These are phyloP conservation scores for Coriaria nepalensis DNA, from an alignment of 306 rosid species.

Conservation along the genomic window DNA sequence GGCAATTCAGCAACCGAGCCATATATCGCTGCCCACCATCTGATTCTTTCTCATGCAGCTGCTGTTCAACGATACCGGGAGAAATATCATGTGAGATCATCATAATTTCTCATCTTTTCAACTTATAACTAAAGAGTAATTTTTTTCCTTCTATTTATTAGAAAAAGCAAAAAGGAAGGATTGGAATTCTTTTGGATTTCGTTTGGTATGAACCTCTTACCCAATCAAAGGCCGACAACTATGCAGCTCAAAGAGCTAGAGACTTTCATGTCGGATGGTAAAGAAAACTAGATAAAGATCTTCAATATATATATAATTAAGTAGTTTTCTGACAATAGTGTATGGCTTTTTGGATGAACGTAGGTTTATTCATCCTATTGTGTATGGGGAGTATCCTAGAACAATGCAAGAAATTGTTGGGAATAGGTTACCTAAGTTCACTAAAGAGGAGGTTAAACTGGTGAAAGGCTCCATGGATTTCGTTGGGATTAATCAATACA, in stretches of 20 bases:
- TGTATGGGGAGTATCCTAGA: slow-evolving; percentile 83
- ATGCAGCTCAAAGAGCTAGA: slow-evolving; percentile 91
- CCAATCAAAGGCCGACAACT: slow-evolving; percentile 66
- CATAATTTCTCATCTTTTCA: too few relatives aligned
- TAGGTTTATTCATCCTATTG: slow-evolving; percentile 89
- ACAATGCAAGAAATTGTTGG: slow-evolving; percentile 70
- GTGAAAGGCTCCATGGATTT: slow-evolving; percentile 77
- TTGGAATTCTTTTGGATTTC: slow-evolving; percentile 79
- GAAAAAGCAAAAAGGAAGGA: slow-evolving; percentile 66
- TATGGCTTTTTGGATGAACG: slow-evolving; percentile 1
- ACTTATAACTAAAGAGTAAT: too few relatives aligned
- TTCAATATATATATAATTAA: background rate
- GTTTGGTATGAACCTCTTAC: slow-evolving; percentile 94
- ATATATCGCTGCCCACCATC: slow-evolving; percentile 64
- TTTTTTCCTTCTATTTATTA: slow-evolving; percentile 14
- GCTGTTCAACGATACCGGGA: slow-evolving; percentile 75
- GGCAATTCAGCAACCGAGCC: slow-evolving; percentile 88
- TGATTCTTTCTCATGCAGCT: slow-evolving; percentile 73
- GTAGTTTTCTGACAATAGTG: background rate
- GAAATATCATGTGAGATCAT: slow-evolving; percentile 52
- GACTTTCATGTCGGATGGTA: slow-evolving; percentile 96
- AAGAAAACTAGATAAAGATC: slow-evolving; percentile 6
- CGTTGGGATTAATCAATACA: slow-evolving; percentile 77
- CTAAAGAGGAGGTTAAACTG: slow-evolving; percentile 54
- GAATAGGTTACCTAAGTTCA: slow-evolving; percentile 73